Conservation (phyloP, 257 asterid species). For the Capsicum chinense region DNA sequence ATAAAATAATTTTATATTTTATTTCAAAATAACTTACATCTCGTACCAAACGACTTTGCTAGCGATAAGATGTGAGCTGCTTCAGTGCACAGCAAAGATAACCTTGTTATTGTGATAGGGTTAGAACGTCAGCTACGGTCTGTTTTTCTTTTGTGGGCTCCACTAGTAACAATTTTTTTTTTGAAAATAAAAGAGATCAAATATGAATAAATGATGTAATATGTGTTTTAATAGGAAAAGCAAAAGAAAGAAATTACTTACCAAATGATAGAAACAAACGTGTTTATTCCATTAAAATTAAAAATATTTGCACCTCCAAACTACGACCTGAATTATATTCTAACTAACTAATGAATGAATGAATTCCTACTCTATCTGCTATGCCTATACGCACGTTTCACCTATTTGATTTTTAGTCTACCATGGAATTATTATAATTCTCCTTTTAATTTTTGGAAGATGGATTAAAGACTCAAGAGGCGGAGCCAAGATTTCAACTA, state of each 20-base stretch:
- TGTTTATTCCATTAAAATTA: background rate
- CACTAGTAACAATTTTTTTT: background rate
- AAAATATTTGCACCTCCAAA: background rate
- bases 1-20: too few species aligned
- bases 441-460: too few species aligned
- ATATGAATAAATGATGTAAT: background rate
- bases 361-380: background rate
- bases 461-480: too few species aligned
- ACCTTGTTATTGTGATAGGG: conserved; percentile 7
- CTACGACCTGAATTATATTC: background rate
- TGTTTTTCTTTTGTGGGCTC: conserved; percentile 15
- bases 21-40: too few species aligned
- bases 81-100: background rate
- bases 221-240: background rate
- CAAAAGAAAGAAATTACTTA: background rate
- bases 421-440: too few species aligned
- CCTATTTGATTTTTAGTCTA: background rate
- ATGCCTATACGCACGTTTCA: background rate
- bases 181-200: background rate
- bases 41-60: too few species aligned
- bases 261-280: background rate
- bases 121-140: conserved; percentile 10
- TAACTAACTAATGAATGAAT: background rate
- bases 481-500: too few species aligned
- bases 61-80: too few species aligned